Evolutionary conservation across 495 filamentous ascomycete genomes (phyloP).

Genomic region (Aspergillus wentii): DNA sequence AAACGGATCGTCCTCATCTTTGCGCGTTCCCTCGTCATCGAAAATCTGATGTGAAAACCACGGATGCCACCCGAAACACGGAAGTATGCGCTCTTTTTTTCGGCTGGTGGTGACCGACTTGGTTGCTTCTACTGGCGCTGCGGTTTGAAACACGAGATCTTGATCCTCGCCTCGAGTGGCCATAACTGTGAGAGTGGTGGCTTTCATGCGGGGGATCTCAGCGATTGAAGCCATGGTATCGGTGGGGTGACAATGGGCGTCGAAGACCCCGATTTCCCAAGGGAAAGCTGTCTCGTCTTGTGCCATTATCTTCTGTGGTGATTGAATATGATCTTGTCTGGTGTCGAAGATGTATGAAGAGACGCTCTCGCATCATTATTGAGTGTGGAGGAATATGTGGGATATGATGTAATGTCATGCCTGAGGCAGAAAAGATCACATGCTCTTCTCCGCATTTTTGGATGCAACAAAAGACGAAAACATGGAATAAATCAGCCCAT

Average conservation of each 20-base stretch:
- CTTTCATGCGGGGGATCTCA: conserved; percentile 69
- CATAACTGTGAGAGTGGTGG: conserved; percentile 78
- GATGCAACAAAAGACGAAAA: conserved; percentile 1
- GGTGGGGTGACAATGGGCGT: conserved; percentile 98
- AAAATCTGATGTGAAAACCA: conserved; percentile 94
- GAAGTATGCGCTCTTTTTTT: conserved; percentile 48
- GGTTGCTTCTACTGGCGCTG: conserved; percentile 41
- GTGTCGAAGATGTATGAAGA: background rate
- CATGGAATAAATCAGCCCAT: background rate
- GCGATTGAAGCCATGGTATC: conserved; percentile 77
- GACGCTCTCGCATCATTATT: too few relatives aligned
- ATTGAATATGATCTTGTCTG: background rate
- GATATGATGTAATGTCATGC: too few relatives aligned
- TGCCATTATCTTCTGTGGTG: conserved; percentile 11
- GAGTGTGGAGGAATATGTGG: too few relatives aligned
- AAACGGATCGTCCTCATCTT: conserved; percentile 8
- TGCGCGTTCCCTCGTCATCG: conserved; percentile 46
- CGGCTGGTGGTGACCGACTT: conserved; percentile 12
- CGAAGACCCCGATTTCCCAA: conserved; percentile 81
- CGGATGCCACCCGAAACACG: conserved; percentile 96
- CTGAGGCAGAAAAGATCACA: conserved; percentile 23
- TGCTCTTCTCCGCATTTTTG: conserved; percentile 24
- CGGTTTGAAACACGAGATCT: conserved; percentile 68
- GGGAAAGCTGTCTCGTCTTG: conserved; percentile 49
- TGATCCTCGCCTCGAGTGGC: conserved; percentile 85